Evolutionary conservation across 2,329 filamentous ascomycete species (phyloP), one percentile per base, ranked within the genome.

Genomic region (Phaeophleospora eucalypticola): DNA sequence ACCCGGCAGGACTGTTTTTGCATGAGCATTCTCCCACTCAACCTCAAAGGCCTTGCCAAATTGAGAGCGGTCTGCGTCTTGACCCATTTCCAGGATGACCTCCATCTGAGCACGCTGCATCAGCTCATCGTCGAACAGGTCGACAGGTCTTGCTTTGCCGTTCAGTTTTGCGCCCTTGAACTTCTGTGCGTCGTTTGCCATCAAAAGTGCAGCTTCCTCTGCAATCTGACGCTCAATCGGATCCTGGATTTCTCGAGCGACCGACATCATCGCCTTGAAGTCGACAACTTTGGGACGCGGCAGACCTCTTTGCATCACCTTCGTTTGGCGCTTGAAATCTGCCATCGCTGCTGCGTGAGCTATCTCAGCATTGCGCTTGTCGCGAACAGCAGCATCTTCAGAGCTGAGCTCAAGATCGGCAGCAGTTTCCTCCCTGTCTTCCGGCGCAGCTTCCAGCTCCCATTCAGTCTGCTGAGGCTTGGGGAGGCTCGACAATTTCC

Each of bases 391-490:
- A 18, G 81, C 76, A 60, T 85, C 82, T 65, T 85, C 82, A 59
- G 80, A 79, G n/a, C 71, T 73, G 6, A 78, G 62, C 42, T 83
- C 76, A 36, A 77, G 72, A 2, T 66, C 66, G 41, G 65, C 58
- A 2, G 64, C 62, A 2, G 71, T 61, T 57, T 93, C 87, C 51
- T 79, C 73, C 53, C 86, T 77, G 54, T 95, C 89, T 34, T 94
- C 89, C 0, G 91, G 91, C 27, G 95, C 72, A 29, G 55, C 55
- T 64, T 96, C 91, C 37, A 97, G 81, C 58, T 97, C 93, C 85
- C 88, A 97, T 56, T 96, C 90, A 0, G 82, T 86, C 62, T 95
- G 89, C 63, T 95, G 96, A 0, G 93, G 93, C 62, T 87, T 94
- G 1, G 93, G 93, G 14, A 98, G 76, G 17, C 87, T 82, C 3